A percentile compares a stretch with the other conserved stretches of the same genome.
These are phyloP conservation scores for Suillus alpinus DNA, from an alignment of 768 basidiomycete genomes.

Conservation along the genomic window DNA sequence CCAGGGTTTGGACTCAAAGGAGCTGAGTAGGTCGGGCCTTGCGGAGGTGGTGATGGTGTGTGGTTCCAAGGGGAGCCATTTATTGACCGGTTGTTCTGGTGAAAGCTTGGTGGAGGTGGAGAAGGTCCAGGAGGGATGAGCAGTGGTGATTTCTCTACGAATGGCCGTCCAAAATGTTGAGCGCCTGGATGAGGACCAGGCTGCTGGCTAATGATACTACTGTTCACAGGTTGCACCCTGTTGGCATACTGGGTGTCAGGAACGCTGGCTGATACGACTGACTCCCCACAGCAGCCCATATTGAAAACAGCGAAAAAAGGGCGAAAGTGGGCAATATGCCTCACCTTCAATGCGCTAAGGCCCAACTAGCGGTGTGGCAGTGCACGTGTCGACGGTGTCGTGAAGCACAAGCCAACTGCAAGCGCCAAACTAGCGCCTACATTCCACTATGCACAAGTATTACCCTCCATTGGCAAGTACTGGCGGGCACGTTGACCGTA, in stretches of 20 bases:
- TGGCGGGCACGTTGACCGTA: neutral
- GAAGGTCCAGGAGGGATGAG: conserved; percentile 41
- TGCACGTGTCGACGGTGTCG: conserved; percentile 1
- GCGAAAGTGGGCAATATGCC: conserved; percentile 1
- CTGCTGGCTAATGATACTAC: conserved; percentile 48
- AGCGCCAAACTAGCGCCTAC: neutral
- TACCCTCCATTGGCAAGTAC: neutral
- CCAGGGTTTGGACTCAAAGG: conserved; percentile 2
- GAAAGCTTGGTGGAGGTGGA: conserved; percentile 42
- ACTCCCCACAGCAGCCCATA: conserved; percentile 72
- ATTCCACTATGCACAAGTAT: neutral
- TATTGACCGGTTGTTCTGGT: conserved; percentile 19
- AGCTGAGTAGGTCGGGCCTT: neutral
- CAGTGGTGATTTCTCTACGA: conserved; percentile 39
- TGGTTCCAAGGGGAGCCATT: conserved; percentile 26
- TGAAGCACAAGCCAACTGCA: neutral
- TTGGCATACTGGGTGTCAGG: conserved; percentile 32
- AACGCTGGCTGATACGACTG: conserved; percentile 22
- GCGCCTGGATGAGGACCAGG: conserved; percentile 41
- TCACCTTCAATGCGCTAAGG: neutral
- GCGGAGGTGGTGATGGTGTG: conserved; percentile 35
- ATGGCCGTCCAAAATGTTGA: conserved; percentile 15
- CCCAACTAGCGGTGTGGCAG: conserved; percentile 6
- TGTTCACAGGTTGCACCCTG: conserved; percentile 26
- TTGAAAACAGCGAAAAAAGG: conserved; percentile 14